phyloP scores from a whole-genome alignment of 306 rosid species.

The Hylodesmum podocarpum region DNA sequence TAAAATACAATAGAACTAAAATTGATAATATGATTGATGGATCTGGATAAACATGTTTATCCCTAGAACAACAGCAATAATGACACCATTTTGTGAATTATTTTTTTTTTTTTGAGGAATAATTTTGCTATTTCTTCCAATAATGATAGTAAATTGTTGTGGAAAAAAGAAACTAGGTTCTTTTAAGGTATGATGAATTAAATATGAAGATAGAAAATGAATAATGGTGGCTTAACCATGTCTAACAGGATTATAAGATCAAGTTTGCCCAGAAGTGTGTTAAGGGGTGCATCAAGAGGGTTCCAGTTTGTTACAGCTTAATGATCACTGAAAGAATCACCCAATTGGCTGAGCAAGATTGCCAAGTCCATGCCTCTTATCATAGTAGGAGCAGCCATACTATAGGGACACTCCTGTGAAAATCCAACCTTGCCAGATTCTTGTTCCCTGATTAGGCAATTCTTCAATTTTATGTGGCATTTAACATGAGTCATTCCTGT shows the following conservation, averaged over 20 bases:
- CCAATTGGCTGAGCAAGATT: slow-evolving; percentile 67
- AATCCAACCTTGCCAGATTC: slow-evolving; percentile 77
- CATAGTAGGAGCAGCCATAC: slow-evolving; percentile 66
- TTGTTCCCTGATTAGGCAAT: slow-evolving; percentile 53
- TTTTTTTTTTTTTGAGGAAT: background rate
- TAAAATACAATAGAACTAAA: too few relatives aligned
- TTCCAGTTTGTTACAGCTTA: background rate
- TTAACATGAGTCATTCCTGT: slow-evolving; percentile 63
- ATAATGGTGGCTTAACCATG: background rate
- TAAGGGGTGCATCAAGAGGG: background rate
- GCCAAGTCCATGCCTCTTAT: slow-evolving; percentile 85
- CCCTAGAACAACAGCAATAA: background rate
- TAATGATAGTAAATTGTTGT: background rate
- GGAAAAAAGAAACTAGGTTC: background rate
- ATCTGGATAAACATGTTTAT: too few relatives aligned
- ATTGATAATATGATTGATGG: too few relatives aligned
- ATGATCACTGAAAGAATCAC: background rate
- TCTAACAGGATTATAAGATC: slow-evolving; percentile 22
- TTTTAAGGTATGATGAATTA: background rate
- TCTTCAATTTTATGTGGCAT: slow-evolving; percentile 70
- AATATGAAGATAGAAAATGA: background rate
- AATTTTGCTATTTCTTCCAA: background rate
- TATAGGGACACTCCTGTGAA: slow-evolving; percentile 58
- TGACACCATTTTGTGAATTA: background rate
- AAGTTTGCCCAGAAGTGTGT: background rate